These are phyloP conservation scores for Agaricus sinodeliciosus DNA, from an alignment of 768 basidiomycete species.

Conservation along the genomic window DNA sequence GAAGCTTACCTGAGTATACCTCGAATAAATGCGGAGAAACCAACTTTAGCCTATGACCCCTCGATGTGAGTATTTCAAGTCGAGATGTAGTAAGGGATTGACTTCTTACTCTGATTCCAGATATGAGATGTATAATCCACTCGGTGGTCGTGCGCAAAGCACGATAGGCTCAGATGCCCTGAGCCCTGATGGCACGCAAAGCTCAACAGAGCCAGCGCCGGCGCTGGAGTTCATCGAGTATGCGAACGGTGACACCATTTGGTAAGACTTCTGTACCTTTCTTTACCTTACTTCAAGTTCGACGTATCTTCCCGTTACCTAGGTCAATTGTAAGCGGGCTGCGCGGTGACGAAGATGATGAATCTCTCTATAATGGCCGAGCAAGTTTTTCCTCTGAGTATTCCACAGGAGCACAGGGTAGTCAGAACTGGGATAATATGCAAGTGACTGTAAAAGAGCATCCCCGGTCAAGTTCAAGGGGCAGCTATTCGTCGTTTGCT, in stretches of 20 bases:
- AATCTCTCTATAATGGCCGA: constrained; percentile 60
- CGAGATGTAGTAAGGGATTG: constrained; percentile 14
- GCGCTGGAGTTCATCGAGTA: constrained; percentile 77
- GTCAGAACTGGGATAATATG: constrained; percentile 39
- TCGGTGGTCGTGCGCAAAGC: constrained; percentile 38
- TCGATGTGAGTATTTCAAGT: constrained; percentile 44
- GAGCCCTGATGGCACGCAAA: constrained; percentile 20
- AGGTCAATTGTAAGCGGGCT: constrained; percentile 84
- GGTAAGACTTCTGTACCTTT: constrained; percentile 39
- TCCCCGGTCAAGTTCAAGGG: constrained; percentile 55
- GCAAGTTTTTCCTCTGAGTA: constrained; percentile 73
- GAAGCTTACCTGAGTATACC: constrained; percentile 33
- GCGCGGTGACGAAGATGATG: constrained; percentile 62
- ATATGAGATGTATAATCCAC: constrained; percentile 72
- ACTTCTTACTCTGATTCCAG: constrained; percentile 28
- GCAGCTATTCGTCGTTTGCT: constrained; percentile 55
- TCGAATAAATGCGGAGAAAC: constrained; percentile 47
- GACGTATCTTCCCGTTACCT: constrained; percentile 11
- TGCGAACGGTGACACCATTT: constrained; percentile 85
- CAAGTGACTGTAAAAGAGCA: constrained; percentile 79
- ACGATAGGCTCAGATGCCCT: constrained; percentile 28
- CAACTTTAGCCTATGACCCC: constrained; percentile 69
- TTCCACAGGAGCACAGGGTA: constrained; percentile 42
- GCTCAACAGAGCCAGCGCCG: constrained; percentile 42
- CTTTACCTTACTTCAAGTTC: constrained; percentile 10